A percentile compares a stretch with the other conserved stretches of the same genome.
phyloP scores from a whole-genome alignment of 2,329 filamentous ascomycete genomes.

The Scedosporium boydii region DNA sequence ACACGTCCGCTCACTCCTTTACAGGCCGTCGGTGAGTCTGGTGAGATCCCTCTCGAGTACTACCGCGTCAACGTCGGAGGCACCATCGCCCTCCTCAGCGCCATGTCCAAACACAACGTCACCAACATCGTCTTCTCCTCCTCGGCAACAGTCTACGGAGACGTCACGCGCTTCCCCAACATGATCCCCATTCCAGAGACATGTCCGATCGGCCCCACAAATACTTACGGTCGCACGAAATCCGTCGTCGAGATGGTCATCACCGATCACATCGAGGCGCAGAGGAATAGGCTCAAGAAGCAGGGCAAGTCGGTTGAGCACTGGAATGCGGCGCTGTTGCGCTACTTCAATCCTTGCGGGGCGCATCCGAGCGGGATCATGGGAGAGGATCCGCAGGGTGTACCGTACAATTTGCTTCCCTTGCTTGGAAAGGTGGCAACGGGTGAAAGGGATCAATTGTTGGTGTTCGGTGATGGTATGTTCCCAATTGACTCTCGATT shows the following conservation, averaged over 20 bases:
- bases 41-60: conserved; percentile 91
- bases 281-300: conserved; percentile 76
- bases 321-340: conserved; percentile 87
- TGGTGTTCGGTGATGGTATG: conserved; percentile 89
- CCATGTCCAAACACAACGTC: conserved; percentile 85
- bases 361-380: conserved; percentile 93
- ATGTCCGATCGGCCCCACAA: conserved; percentile 93
- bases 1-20: background rate
- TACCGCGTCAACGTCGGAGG: conserved; percentile 95
- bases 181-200: conserved; percentile 99
- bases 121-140: conserved; percentile 98
- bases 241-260: conserved; percentile 86
- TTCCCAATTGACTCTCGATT: conserved; percentile 3
- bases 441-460: conserved; percentile 84
- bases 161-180: conserved; percentile 88
- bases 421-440: conserved; percentile 93
- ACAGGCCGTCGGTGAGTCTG: conserved; percentile 90
- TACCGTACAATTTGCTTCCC: conserved; percentile 92
- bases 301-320: conserved; percentile 65
- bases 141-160: conserved; percentile 95
- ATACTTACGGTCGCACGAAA: conserved; percentile 97
- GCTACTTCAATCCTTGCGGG: conserved; percentile 97
- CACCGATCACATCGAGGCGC: conserved; percentile 78
- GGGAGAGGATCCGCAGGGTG: conserved; percentile 93
- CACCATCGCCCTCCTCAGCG: conserved; percentile 74